phyloP scores from a whole-genome alignment of 352 stramenopile species.

The Phytophthora chlamydospora region DNA sequence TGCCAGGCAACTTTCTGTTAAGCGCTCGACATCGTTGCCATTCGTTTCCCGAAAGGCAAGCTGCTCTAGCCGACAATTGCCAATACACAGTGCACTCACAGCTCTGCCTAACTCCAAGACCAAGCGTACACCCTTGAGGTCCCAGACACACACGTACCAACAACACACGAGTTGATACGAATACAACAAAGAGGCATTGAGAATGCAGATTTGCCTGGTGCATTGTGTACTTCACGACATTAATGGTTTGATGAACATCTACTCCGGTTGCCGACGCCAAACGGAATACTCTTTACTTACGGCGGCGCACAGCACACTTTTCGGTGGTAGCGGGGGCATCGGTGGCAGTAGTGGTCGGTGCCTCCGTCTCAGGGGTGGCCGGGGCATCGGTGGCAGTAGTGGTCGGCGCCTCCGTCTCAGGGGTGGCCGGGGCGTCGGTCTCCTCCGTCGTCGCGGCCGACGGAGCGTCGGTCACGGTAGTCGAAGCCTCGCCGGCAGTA shows the following conservation, averaged over 20 bases:
- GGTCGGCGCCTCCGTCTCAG: constrained; percentile 12
- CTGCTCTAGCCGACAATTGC: no score
- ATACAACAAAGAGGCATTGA: no score
- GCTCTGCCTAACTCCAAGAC: no score
- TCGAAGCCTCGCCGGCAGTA: constrained; percentile 18
- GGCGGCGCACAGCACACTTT: constrained; percentile 30
- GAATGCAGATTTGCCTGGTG: no score
- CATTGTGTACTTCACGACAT: background rate
- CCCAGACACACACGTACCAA: no score
- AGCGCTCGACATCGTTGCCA: no score
- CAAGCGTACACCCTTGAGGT: no score
- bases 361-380: constrained; percentile 4
- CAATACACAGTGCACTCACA: no score
- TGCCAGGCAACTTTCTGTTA: no score
- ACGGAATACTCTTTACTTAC: constrained; percentile 19
- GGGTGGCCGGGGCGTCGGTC: background rate
- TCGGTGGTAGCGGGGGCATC: constrained; percentile 13
- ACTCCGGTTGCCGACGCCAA: constrained; percentile 2
- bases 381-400: constrained; percentile 17
- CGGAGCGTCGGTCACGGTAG: constrained; percentile 1
- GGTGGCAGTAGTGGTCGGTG: constrained; percentile 23
- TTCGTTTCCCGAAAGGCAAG: no score
- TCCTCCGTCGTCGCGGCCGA: constrained; percentile 1
- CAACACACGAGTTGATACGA: no score
- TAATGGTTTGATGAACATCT: constrained; percentile 15